A percentile compares a stretch with the other conserved stretches of the same genome.
These are phyloP conservation scores for Raddia distichophylla DNA, from an alignment of 176 grass and related monocot species.

Conservation along the genomic window DNA sequence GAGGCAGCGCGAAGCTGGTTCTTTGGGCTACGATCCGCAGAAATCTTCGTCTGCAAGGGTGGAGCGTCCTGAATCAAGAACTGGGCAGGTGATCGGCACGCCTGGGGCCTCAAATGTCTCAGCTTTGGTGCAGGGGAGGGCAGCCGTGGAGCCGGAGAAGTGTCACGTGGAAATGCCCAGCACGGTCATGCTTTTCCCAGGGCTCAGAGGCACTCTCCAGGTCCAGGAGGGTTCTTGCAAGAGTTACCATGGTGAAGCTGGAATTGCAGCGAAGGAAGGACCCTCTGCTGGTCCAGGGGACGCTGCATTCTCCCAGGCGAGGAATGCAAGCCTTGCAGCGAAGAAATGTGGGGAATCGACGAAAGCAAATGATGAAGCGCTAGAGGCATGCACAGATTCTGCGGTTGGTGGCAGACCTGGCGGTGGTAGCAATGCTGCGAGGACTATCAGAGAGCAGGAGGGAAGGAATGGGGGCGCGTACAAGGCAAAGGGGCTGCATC, in stretches of 20 bases:
- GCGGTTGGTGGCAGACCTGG: background rate
- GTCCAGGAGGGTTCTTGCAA: constrained; percentile 2
- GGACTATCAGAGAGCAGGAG: background rate
- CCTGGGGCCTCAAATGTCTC: constrained; percentile 1
- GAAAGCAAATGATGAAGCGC: background rate
- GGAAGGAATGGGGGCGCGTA: background rate
- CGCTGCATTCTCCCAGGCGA: background rate
- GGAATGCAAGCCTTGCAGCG: background rate
- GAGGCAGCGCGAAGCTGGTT: background rate
- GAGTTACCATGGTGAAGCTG: background rate
- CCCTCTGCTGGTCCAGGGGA: constrained; percentile 2
- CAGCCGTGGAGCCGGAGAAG: background rate
- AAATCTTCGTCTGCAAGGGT: background rate
- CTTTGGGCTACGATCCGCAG: constrained; percentile 5
- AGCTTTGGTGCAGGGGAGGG: background rate
- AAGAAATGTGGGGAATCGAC: background rate
- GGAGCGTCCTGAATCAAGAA: background rate
- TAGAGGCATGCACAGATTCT: background rate
- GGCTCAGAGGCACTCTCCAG: background rate
- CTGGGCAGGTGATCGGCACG: background rate
- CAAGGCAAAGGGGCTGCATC: background rate
- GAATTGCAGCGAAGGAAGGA: background rate
- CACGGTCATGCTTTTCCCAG: background rate
- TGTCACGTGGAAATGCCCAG: background rate
- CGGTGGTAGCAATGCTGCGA: too few relatives aligned